phyloP scores from a whole-genome alignment of 1,284 basidiomycete genomes.

The Apiotrichum veenhuisii region DNA sequence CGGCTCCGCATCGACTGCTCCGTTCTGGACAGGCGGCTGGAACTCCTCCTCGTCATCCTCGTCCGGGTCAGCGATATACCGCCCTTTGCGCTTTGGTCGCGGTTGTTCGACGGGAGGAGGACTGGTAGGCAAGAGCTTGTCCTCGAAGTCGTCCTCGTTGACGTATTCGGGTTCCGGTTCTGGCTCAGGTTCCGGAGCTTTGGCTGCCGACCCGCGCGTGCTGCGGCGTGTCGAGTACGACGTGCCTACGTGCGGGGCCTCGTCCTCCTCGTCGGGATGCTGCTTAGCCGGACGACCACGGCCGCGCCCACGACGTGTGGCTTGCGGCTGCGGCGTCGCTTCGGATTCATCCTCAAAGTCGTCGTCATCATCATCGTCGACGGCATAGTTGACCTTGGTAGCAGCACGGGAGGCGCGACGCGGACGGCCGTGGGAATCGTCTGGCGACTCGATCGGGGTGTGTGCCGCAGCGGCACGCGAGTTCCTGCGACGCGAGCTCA shows the following conservation, averaged over 20 bases:
- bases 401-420: not conserved
- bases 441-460: not conserved
- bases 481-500: not conserved
- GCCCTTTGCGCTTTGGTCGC: not conserved
- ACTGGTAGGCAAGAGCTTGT: slow-evolving; percentile 22
- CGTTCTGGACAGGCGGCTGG: not conserved
- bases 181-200: too few species aligned
- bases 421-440: not conserved
- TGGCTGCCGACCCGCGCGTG: slow-evolving; percentile 46
- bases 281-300: slow-evolving; percentile 11
- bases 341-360: slow-evolving; percentile 7
- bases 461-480: not conserved
- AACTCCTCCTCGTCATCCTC: slow-evolving; percentile 35
- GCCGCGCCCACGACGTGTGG: not conserved
- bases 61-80: slow-evolving; percentile 28
- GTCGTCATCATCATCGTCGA: slow-evolving; percentile 26
- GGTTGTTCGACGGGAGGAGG: slow-evolving; percentile 3
- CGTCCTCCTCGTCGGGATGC: slow-evolving; percentile 13
- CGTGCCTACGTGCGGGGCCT: not conserved
- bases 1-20: not conserved
- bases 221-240: slow-evolving; percentile 46
- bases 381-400: slow-evolving; percentile 16
- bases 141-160: slow-evolving; percentile 33
- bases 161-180: slow-evolving; percentile 18
- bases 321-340: not conserved